Evolutionary conservation across 2,329 filamentous ascomycete genomes (phyloP).

Genomic region (Delphinella strobiligena): DNA sequence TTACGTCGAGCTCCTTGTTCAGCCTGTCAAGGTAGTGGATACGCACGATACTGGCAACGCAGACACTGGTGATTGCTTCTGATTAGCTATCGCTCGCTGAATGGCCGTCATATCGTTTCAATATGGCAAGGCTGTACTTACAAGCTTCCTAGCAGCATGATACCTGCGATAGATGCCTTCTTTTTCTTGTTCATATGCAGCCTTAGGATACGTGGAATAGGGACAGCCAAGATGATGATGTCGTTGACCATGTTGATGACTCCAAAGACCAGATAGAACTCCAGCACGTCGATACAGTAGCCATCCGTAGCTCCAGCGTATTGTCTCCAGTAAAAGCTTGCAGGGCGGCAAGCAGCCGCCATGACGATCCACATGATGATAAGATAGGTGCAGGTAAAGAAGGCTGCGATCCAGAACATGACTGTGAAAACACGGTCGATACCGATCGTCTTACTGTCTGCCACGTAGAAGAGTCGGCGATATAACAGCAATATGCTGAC

Average conservation of each 20-base stretch:
- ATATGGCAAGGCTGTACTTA: background rate
- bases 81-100: background rate
- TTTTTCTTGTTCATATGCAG: background rate
- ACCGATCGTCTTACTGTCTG: background rate
- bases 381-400: background rate
- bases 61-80: background rate
- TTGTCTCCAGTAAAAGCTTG: background rate
- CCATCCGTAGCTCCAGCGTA: background rate
- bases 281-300: background rate
- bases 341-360: background rate
- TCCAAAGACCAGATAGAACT: background rate
- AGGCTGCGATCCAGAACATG: background rate
- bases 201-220: background rate
- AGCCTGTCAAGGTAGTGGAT: background rate
- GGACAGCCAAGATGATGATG: background rate
- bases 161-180: background rate
- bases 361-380: background rate
- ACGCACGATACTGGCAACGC: background rate
- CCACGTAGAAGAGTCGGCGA: background rate
- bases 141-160: background rate
- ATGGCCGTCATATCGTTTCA: background rate
- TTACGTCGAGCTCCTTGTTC: background rate
- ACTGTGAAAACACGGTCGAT: background rate
- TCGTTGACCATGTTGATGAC: conserved; percentile 1
- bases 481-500: background rate